Evolutionary conservation across 108 stramenopile genomes (phyloP).

Genomic region (Fistulifera pelliculosa): DNA sequence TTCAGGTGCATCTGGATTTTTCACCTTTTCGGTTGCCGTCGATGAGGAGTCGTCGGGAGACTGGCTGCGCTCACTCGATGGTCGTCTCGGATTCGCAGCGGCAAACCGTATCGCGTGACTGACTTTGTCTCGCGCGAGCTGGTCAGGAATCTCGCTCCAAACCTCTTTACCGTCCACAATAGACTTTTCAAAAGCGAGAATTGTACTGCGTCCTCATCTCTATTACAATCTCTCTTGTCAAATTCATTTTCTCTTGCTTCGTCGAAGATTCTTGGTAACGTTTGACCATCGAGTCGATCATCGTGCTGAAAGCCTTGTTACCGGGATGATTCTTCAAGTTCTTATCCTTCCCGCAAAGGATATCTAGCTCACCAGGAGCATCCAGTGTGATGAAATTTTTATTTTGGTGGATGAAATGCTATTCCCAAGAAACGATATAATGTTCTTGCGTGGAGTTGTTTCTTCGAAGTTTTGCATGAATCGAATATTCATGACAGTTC

Average conservation of each 20-base stretch:
- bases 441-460: no score
- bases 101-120: slow-evolving; percentile 32
- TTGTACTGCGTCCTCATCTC: slow-evolving; percentile 15
- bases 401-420: not conserved
- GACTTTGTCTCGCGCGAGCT: slow-evolving; percentile 38
- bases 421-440: no score
- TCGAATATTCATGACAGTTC: no score
- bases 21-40: no score
- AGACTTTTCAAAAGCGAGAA: slow-evolving; percentile 1
- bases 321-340: slow-evolving; percentile 27
- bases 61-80: no score
- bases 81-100: not conserved
- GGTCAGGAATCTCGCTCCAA: slow-evolving; percentile 38
- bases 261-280: slow-evolving; percentile 22
- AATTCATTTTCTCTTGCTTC: slow-evolving; percentile 39
- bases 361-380: slow-evolving; percentile 16
- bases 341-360: slow-evolving; percentile 34
- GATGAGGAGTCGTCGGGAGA: no score
- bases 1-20: no score
- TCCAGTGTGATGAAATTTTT: not conserved
- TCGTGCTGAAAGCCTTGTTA: slow-evolving; percentile 19
- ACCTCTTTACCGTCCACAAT: slow-evolving; percentile 16
- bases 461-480: no score
- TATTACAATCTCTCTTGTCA: slow-evolving; percentile 34
- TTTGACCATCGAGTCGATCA: slow-evolving; percentile 16